phyloP scores from a whole-genome alignment of 306 rosid species.

The Argentina anserina region DNA sequence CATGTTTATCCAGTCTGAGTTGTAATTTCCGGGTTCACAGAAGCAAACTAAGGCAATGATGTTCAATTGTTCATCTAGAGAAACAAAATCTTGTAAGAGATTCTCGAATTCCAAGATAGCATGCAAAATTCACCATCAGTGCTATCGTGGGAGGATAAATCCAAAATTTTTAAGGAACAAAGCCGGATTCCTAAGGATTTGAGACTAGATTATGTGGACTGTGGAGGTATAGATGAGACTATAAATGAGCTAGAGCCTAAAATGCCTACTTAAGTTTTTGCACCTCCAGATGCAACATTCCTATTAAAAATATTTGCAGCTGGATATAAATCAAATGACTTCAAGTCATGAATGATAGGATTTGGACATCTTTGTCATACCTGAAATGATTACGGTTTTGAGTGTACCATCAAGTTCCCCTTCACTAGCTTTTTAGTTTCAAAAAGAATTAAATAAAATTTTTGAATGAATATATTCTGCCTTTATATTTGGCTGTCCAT shows the following conservation, averaged over 20 bases:
- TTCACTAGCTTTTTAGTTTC: conserved; percentile 46
- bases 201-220: conserved; percentile 4
- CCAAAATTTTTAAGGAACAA: neutral
- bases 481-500: conserved; percentile 47
- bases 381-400: conserved; percentile 42
- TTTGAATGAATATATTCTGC: conserved; percentile 3
- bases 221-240: neutral
- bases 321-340: conserved; percentile 33
- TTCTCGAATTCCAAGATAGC: neutral
- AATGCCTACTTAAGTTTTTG: neutral
- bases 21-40: neutral
- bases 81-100: neutral
- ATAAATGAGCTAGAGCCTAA: neutral
- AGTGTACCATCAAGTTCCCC: conserved; percentile 43
- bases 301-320: conserved; percentile 6
- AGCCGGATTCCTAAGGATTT: conserved; percentile 16
- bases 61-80: neutral
- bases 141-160: conserved; percentile 8
- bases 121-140: neutral
- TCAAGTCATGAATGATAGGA: conserved; percentile 41
- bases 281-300: neutral
- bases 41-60: neutral
- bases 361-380: conserved; percentile 38
- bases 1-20: neutral
- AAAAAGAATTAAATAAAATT: neutral